Conservation (phyloP, 139 green algal genomes). For the Tetradesmus obliquus region DNA sequence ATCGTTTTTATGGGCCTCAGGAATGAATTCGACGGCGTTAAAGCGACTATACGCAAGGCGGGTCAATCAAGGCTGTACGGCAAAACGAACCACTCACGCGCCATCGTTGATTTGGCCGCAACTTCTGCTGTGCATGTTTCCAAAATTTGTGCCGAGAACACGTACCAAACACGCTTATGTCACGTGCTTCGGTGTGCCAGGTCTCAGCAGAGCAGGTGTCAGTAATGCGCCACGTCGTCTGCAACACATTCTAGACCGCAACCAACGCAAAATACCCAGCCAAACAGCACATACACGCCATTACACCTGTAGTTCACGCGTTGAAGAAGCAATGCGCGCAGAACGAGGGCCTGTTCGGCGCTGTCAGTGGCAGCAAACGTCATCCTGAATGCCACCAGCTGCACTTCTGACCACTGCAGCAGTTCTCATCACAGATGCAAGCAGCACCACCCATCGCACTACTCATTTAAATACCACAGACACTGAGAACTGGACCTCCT, state of each 20-base stretch:
- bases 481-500: slow-evolving; percentile 5
- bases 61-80: background rate
- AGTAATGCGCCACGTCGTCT: background rate
- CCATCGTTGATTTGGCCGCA: background rate
- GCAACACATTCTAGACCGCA: no score
- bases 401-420: no score
- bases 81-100: background rate
- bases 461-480: background rate
- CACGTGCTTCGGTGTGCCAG: background rate
- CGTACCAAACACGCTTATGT: background rate
- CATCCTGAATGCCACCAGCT: no score
- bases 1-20: no score
- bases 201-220: background rate
- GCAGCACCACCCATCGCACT: no score
- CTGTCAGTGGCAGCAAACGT: no score
- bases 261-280: background rate
- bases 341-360: no score
- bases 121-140: background rate
- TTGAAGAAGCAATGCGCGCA: no score
- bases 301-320: no score
- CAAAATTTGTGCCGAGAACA: background rate
- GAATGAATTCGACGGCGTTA: no score
- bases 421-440: no score
- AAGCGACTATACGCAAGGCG: background rate
- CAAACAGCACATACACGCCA: background rate